Evolutionary conservation across 2,329 filamentous ascomycete genomes (phyloP), one percentile per base, ranked within the genome.

Genomic region (Microthyrium microscopicum): DNA sequence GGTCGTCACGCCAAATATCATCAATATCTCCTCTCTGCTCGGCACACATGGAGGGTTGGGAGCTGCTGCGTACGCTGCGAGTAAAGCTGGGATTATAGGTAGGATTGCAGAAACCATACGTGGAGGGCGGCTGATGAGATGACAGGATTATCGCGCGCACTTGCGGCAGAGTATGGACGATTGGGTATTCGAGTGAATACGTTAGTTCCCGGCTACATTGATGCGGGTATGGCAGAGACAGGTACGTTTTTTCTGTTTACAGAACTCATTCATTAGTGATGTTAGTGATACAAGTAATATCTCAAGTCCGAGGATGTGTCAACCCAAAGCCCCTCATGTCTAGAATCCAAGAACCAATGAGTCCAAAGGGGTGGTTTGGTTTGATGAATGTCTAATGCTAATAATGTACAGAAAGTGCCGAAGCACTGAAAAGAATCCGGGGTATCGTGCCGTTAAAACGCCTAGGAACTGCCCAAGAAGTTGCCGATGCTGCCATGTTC

Each of bases 401-500:
- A 25, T 13, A 25, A 25, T 13, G 22, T 25, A 25, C 9, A 25
- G 9, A 25, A 9, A 64, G 53, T 19, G 44, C 55, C 13, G 40
- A 52, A 32, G 46, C 47, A 31, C 44, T 44, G 13, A 34, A 41
- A 26, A 32, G 41, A 34, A 48, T 50, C 33, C 38, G 52, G 17
- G 48, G 56, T 28, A 45, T 58, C 31, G 79, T 79, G 29, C 78
- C 79, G 3, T 47, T 65, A 16, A 19, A 22, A 26, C 72, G 82
- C 20, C 71, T 87, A 41, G 83, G 80, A 12, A 56, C 59, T 21
- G 60, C 68, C 5, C 62, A 69, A 18, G 83, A 92, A 51, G 70
- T 91, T 20, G 82, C 83, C n/a, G 73, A 85, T 47, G 82, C 83
- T 35, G 80, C 77, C 29, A 49, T 77, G 19, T 92, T 91, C 52